Evolutionary conservation across 345 rosid species (phyloP), one percentile per base, ranked within the genome.

Genomic region (Noccaea bulbosa): DNA sequence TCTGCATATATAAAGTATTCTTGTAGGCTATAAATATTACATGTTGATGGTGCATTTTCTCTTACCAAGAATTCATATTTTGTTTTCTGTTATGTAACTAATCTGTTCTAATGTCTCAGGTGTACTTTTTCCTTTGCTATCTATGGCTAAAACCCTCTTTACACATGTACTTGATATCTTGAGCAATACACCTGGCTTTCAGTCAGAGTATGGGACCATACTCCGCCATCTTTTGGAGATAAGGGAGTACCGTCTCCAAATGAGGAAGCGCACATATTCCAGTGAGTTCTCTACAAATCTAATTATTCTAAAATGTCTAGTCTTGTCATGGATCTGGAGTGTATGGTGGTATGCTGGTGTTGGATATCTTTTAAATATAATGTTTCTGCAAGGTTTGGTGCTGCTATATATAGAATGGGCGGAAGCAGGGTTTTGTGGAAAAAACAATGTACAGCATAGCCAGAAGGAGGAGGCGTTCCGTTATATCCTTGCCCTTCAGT

Each of bases 381-480:
- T 62, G 27, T 61, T 64, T 78, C 78, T 76, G 76, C 62, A 52
- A 93, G 98, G 85, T 65, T 65, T 89, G 78, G 62, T 93, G 74
- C 74, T 82, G 67, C 72, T 88, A 59, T 87, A 84, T 82, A 73
- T 93, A 74, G 91, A 85, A 78, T 87, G 88, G 87, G 92, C 82
- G 50, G 88, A 81, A 72, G 60, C 75, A 49, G 83, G 85, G 59
- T 63, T 86, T 65, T 66, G 56, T 16, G 88, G 76, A 77, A 82
- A 81, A 77, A 80, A 32, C 69, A 79, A 44, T 76, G 56, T 72
- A 79, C 88, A 82, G 38, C 75, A 75, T 79, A 76, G 68, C 84
- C 82, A 79, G 69, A 93, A 83, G 56, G 98, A 90, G 79, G 97
- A 92, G 60, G 85, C 79, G 24, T 90, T 85, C 69, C 96, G 96